Base-by-base conservation (phyloP, 345 rosid genomes). In the Eutrema yunnanense region DNA sequence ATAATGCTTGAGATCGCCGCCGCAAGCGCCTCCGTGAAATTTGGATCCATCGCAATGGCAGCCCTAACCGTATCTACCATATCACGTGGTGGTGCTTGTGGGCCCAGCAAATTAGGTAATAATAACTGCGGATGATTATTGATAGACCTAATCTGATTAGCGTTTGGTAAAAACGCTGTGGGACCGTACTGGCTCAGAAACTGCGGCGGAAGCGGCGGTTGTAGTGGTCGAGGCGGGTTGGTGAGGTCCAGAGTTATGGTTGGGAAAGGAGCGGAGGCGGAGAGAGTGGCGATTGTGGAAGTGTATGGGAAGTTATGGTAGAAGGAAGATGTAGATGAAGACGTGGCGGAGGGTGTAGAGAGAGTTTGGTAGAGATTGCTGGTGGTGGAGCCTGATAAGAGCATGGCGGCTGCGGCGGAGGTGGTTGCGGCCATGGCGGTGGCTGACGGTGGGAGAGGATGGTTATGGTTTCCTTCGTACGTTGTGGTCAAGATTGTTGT, bases 381-480 rank as follows among this genome's bases (percentile, higher is more conserved):
- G 3, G 82, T 65, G 61, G 86, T 82, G 60, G 98, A 89, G 38
- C 95, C 90, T 0, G 97, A 91, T 4, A 89, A 80, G 14, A 94
- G 90, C 97, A 89, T 91, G 7, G 90, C 64, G 1, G 97, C 96
- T 0, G 99, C 97, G 0, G 99, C 93, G 0, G 99, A 92, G 37
- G 97, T 91, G 3, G 97, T 90, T 71, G 65, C 86, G 9, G 96
- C 99, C 93, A 91, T 86, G 5, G 93, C 93, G 30, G 89, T 83
- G 38, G 97, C 99, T 26, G 96, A 85, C 0, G 91, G 90, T 37
- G 99, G 97, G 27, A 95, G 89, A 38, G 99, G 99, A 76, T 95
- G 99, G 80, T 81, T 95, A 72, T 95, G 99, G 73, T 87, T 86
- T 38, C 97, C 99, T 84, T 95, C 99, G 51, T 95, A 92, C 37